Evolutionary conservation across 139 green algal species (phyloP).

Genomic region (Micromonas commoda): DNA sequence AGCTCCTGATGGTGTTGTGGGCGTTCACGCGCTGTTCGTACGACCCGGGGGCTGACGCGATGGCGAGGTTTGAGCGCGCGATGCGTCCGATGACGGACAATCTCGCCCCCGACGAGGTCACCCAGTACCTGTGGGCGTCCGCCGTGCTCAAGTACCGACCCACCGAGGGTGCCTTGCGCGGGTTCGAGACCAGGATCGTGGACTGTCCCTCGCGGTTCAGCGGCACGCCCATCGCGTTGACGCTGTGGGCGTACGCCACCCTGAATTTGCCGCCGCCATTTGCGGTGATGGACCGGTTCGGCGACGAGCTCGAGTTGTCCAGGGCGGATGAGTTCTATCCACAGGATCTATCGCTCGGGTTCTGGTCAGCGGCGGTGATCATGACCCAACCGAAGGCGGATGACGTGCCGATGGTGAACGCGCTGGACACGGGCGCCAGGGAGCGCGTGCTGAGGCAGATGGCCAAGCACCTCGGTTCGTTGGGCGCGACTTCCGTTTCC

Average conservation of each 20-base stretch:
- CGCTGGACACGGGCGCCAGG: too few relatives aligned
- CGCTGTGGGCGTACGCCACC: constrained; percentile 22
- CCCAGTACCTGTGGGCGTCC: constrained; percentile 18
- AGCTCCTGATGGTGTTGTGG: not conserved
- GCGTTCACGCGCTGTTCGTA: not conserved
- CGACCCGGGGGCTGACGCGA: not conserved
- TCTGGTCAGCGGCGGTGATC: not conserved
- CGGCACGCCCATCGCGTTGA: not conserved
- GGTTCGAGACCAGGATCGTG: not conserved
- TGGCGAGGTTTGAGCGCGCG: not conserved
- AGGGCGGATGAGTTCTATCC: not conserved
- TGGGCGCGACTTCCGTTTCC: not conserved
- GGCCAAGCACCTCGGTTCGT: not conserved
- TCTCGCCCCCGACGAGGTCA: constrained; percentile 4
- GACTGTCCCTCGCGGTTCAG: not conserved
- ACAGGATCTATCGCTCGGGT: not conserved
- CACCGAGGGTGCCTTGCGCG: not conserved
- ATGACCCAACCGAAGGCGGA: not conserved
- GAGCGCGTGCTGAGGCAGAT: not conserved
- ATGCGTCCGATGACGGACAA: not conserved
- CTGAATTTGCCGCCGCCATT: not conserved
- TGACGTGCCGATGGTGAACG: too few relatives aligned
- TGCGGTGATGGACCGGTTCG: not conserved
- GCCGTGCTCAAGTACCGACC: constrained; percentile 8
- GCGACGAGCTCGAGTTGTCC: not conserved